phyloP scores from a whole-genome alignment of 202 grass and related monocot genomes.

The Setaria viridis region DNA sequence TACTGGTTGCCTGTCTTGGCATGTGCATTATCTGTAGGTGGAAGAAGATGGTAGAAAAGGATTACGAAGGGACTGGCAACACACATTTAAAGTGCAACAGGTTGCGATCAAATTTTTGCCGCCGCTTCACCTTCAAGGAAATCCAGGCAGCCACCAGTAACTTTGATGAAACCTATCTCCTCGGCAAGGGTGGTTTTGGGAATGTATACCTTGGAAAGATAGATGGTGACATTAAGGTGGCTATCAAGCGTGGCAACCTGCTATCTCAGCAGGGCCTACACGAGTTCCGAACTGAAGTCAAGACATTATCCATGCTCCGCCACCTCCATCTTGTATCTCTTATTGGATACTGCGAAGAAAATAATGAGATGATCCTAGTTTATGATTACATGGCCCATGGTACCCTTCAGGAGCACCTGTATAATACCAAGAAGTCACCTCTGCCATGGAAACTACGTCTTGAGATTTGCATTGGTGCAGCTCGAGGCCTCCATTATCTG shows the following conservation, averaged over 20 bases:
- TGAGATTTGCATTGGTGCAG: too few relatives aligned
- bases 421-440: too few relatives aligned
- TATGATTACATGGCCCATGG: too few relatives aligned
- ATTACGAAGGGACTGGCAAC: background rate
- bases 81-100: slow-evolving; percentile 45
- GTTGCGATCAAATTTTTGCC: slow-evolving; percentile 56
- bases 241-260: slow-evolving; percentile 64
- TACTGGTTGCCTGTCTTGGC: slow-evolving; percentile 40
- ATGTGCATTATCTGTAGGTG: slow-evolving; percentile 17
- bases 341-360: slow-evolving; percentile 62
- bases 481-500: too few relatives aligned
- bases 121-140: slow-evolving; percentile 55
- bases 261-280: slow-evolving; percentile 58
- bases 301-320: slow-evolving; percentile 61
- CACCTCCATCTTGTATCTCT: slow-evolving; percentile 72
- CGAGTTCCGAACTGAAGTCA: slow-evolving; percentile 65
- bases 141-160: slow-evolving; percentile 57
- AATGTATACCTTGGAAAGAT: slow-evolving; percentile 59
- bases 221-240: slow-evolving; percentile 47
- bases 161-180: slow-evolving; percentile 53
- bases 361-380: background rate
- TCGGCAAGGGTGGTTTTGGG: slow-evolving; percentile 70
- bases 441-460: too few relatives aligned
- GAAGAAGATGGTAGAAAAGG: slow-evolving; percentile 49
- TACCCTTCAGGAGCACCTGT: too few relatives aligned